Evolutionary conservation across 2,329 filamentous ascomycete species (phyloP).

Genomic region (Penicillium capsulatum): DNA sequence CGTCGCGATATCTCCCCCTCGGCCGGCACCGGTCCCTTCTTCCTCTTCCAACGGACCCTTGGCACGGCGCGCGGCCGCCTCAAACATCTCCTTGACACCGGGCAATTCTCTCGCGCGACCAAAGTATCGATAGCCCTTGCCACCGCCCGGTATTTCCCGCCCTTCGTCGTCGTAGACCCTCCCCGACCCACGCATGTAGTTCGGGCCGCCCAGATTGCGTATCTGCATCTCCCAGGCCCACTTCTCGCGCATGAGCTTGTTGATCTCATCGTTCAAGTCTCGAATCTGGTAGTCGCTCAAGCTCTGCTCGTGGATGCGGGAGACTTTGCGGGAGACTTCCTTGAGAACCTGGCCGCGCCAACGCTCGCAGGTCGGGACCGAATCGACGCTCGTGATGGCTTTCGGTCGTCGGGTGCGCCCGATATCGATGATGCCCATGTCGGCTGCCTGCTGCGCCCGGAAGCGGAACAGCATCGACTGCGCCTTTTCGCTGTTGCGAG

Average conservation of each 20-base stretch:
- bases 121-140: conserved; percentile 92
- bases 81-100: conserved; percentile 94
- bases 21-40: conserved; percentile 57
- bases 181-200: conserved; percentile 78
- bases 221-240: conserved; percentile 99
- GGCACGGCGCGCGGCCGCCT: conserved; percentile 62
- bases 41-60: conserved; percentile 64
- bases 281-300: conserved; percentile 97
- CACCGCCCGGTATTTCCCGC: conserved; percentile 64
- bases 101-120: conserved; percentile 84
- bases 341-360: conserved; percentile 98
- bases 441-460: conserved; percentile 91
- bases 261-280: conserved; percentile 98
- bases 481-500: conserved; percentile 96
- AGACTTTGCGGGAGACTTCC: conserved; percentile 94
- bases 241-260: conserved; percentile 98
- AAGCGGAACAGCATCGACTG: conserved; percentile 99
- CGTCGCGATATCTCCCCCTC: conserved; percentile 42
- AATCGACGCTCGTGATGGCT: conserved; percentile 78
- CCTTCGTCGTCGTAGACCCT: conserved; percentile 71
- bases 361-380: conserved; percentile 86
- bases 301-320: conserved; percentile 84
- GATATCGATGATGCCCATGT: conserved; percentile 92
- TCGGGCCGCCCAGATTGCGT: conserved; percentile 88
- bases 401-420: conserved; percentile 86